Evolutionary conservation across 2,329 filamentous ascomycete species (phyloP).

Genomic region (Pseudogymnoascus sp.): DNA sequence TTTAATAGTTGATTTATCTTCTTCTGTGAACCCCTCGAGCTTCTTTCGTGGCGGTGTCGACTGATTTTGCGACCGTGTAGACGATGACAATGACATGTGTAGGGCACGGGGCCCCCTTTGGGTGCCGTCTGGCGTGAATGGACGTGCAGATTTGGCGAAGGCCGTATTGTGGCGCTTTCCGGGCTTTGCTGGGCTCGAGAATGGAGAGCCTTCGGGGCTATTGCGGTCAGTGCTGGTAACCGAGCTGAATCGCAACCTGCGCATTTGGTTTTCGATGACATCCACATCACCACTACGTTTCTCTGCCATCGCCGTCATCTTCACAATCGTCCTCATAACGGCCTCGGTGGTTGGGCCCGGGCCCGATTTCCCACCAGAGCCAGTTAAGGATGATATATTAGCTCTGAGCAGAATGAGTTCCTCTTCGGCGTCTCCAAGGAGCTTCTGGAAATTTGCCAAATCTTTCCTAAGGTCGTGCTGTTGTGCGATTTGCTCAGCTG

Average conservation of each 20-base stretch:
- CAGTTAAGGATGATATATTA: slow-evolving; percentile 53
- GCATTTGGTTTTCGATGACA: slow-evolving; percentile 78
- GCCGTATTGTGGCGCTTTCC: slow-evolving; percentile 18
- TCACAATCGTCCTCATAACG: slow-evolving; percentile 81
- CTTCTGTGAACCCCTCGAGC: slow-evolving; percentile 49
- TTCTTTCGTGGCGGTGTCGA: slow-evolving; percentile 46
- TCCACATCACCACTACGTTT: slow-evolving; percentile 86
- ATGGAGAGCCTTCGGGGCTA: slow-evolving; percentile 35
- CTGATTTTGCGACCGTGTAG: slow-evolving; percentile 16
- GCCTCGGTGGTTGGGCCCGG: slow-evolving; percentile 74
- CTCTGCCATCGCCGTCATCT: slow-evolving; percentile 89
- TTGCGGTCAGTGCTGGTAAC: slow-evolving; percentile 11
- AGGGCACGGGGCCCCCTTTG: slow-evolving; percentile 19
- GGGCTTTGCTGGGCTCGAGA: slow-evolving; percentile 24
- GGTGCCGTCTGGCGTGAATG: slow-evolving; percentile 25
- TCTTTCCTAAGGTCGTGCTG: slow-evolving; percentile 74
- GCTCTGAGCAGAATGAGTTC: slow-evolving; percentile 70
- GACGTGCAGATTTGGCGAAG: slow-evolving; percentile 22
- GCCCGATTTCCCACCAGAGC: slow-evolving; percentile 34
- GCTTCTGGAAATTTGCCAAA: slow-evolving; percentile 65
- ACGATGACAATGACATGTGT: slow-evolving; percentile 24
- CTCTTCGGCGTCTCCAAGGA: slow-evolving; percentile 72
- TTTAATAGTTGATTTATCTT: slow-evolving; percentile 50
- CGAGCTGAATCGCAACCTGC: slow-evolving; percentile 51
- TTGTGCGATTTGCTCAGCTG: slow-evolving; percentile 72